Conservation (phyloP, 163 green algal genomes). For the Trebouxiophyceae sp. region DNA sequence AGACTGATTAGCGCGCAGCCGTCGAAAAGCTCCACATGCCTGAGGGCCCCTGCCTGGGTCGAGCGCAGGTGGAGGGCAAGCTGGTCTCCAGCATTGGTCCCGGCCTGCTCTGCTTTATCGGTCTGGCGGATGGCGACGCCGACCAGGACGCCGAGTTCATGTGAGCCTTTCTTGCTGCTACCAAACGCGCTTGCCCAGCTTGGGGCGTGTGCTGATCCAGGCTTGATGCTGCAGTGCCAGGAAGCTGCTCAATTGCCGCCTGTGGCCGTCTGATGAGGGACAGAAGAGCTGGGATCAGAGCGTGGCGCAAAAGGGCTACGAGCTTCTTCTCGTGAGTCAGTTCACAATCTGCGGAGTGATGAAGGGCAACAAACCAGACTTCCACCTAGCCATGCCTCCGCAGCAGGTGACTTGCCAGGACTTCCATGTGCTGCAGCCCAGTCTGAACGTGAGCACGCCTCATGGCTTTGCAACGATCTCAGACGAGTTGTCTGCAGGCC, state of each 20-base stretch:
- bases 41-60: not conserved
- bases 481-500: constrained; percentile 6
- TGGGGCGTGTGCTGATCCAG: no score
- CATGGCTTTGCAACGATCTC: not conserved
- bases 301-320: constrained; percentile 23
- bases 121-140: constrained; percentile 36
- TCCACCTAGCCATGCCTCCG: constrained; percentile 34
- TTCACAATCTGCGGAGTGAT: constrained; percentile 47
- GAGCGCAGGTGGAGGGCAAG: constrained; percentile 39
- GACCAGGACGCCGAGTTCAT: constrained; percentile 49
- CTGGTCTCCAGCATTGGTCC: constrained; percentile 43
- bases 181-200: no score
- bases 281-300: constrained; percentile 33
- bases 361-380: constrained; percentile 45
- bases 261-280: constrained; percentile 29
- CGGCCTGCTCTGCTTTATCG: constrained; percentile 56
- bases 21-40: no score
- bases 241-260: constrained; percentile 30
- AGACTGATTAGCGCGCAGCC: no score
- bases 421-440: no score
- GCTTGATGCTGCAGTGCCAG: constrained; percentile 16
- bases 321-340: constrained; percentile 46
- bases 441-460: no score
- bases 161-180: constrained; percentile 25
- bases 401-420: no score